Conservation (phyloP, 2,329 filamentous ascomycete species). For the Tolypocladium capitatum region DNA sequence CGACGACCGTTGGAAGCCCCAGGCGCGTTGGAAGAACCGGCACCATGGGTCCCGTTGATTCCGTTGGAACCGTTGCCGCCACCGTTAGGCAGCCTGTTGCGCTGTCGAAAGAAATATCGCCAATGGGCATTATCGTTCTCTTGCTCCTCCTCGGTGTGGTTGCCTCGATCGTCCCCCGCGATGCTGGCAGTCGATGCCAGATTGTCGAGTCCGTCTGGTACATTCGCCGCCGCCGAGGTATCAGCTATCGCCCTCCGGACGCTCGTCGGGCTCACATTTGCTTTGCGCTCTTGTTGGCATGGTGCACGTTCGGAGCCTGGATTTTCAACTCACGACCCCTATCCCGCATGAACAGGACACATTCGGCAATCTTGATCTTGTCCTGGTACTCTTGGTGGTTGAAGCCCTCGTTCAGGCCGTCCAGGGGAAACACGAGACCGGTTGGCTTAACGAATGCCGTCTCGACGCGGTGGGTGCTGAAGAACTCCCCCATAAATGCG, state of each 20-base stretch:
- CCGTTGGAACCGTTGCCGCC: background rate
- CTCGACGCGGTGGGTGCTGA: background rate
- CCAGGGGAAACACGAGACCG: background rate
- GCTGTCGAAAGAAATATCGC: background rate
- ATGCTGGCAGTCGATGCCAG: background rate
- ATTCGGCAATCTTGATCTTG: background rate
- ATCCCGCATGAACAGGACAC: background rate
- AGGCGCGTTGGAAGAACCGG: background rate
- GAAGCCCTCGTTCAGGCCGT: background rate
- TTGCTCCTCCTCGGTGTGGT: background rate
- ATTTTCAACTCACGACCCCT: background rate
- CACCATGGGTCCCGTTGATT: background rate
- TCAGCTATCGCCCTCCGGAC: background rate
- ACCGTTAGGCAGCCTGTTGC: background rate
- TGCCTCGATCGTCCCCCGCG: background rate
- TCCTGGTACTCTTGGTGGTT: background rate
- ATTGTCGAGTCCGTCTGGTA: background rate
- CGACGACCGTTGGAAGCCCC: background rate
- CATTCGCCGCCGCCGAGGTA: background rate
- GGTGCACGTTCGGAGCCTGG: background rate
- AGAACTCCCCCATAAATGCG: background rate
- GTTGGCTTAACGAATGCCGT: background rate
- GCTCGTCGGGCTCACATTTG: background rate
- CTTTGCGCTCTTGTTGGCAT: background rate
- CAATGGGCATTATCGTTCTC: background rate